Evolutionary conservation across 1,284 basidiomycete species (phyloP), one percentile per base, ranked within the genome.

Genomic region (Xerocomus nothofagi): DNA sequence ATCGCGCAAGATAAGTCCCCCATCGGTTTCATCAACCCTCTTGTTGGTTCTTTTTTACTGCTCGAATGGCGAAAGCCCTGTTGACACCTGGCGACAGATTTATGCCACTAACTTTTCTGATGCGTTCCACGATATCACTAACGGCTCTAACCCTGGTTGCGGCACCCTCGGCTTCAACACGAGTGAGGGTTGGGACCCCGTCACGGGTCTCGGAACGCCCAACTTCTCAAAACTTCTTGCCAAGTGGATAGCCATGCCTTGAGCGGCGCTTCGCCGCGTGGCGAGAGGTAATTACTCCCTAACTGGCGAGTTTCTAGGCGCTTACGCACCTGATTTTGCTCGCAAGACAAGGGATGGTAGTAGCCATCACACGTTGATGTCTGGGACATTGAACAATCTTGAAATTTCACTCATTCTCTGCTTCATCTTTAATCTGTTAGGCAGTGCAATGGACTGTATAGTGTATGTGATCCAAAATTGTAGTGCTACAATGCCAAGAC

Each of bases 101-200:
- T 70, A 67, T 42, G 23, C 50, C 8, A 3, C 54, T n/a, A 5
- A 27, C 12, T 70, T 69, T 41, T 18, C 51, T 17, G 49, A 26
- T 3, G 49, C 23, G 2, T 67, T 79, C 59, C 69, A 73, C 38
- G 79, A 80, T 50, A 75, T 80, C 49, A 74, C 70, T 0, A 65
- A 61, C 23, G 79, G 78, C 4, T 66, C 62, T 23, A 76, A 75
- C 54, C 68, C 72, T 0, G 73, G 73, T 3, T 76, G 73, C 47
- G 68, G 67, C 39, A 74, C 70, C 12, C 49, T 48, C 4, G 72
- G 72, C 2, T 73, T 65, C 63, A 62, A 63, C 30, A 65, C 73
- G 12, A 60, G 61, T 27, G 15, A 42, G 10, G 72, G 73, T 3
- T 74, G 72, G 72, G 73, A 73, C 43, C 73, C 73, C 8, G 69